These are phyloP conservation scores for Fusarium mexicanum DNA, from an alignment of 2,329 filamentous ascomycete species.

Conservation along the genomic window DNA sequence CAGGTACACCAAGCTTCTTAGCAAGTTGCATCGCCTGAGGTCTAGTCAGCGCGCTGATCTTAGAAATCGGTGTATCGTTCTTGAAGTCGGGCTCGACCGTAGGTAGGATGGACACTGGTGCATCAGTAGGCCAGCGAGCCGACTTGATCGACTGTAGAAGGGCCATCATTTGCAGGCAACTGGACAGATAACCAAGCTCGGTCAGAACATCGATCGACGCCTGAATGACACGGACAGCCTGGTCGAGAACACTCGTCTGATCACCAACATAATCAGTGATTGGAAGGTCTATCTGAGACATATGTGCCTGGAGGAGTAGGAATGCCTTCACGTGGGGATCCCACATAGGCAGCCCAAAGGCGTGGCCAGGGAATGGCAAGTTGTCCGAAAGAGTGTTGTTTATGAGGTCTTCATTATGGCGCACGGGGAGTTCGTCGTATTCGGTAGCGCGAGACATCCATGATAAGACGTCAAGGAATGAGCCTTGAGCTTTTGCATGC, in stretches of 20 bases:
- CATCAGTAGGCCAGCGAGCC: slow-evolving; percentile 88
- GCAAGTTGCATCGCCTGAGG: slow-evolving; percentile 56
- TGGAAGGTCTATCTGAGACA: slow-evolving; percentile 90
- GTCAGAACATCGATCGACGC: slow-evolving; percentile 93
- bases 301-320: slow-evolving; percentile 91
- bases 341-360: slow-evolving; percentile 89
- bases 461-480: slow-evolving; percentile 82
- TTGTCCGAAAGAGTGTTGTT: slow-evolving; percentile 89
- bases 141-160: slow-evolving; percentile 93
- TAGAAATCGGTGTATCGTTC: slow-evolving; percentile 55
- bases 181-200: slow-evolving; percentile 84
- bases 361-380: slow-evolving; percentile 69
- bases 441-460: slow-evolving; percentile 96
- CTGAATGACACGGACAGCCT: slow-evolving; percentile 96
- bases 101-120: slow-evolving; percentile 81
- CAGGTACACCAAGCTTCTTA: slow-evolving; percentile 61
- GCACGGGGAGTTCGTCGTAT: slow-evolving; percentile 96
- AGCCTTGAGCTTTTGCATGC: slow-evolving; percentile 78
- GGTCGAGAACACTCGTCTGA: slow-evolving; percentile 88
- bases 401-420: slow-evolving; percentile 98
- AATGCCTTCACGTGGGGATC: slow-evolving; percentile 98
- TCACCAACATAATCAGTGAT: slow-evolving; percentile 98
- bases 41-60: slow-evolving; percentile 51
- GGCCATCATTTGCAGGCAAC: slow-evolving; percentile 81
- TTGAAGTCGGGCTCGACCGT: slow-evolving; percentile 65